Conservation (phyloP, 495 filamentous ascomycete species). For the Articulospora tetracladia region DNA sequence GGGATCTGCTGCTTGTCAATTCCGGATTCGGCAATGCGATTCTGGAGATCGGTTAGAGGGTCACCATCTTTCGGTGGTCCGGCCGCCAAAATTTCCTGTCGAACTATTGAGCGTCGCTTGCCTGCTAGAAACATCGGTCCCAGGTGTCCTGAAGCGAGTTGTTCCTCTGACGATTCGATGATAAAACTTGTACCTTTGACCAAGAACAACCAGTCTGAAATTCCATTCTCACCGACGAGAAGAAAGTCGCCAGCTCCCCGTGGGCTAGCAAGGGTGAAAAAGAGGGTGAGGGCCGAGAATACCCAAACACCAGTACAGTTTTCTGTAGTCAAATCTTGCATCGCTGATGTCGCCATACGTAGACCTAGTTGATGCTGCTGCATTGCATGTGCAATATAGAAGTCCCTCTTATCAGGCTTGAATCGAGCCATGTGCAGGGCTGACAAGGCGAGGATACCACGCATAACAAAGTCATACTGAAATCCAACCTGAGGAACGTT, state of each 20-base stretch:
- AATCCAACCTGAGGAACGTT: conserved; percentile 38
- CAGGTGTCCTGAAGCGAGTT: conserved; percentile 22
- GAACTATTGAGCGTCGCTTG: conserved; percentile 9
- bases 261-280: conserved; percentile 45
- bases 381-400: conserved; percentile 47
- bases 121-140: conserved; percentile 31
- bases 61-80: not conserved
- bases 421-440: conserved; percentile 50
- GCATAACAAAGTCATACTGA: conserved; percentile 49
- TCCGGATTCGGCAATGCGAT: not conserved
- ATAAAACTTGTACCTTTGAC: conserved; percentile 37
- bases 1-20: conserved; percentile 1
- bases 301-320: conserved; percentile 49
- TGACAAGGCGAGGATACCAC: conserved; percentile 45
- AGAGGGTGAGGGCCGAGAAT: conserved; percentile 39
- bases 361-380: conserved; percentile 47
- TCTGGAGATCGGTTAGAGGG: conserved; percentile 1
- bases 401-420: conserved; percentile 33
- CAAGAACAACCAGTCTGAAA: conserved; percentile 38
- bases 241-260: conserved; percentile 37
- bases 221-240: conserved; percentile 32
- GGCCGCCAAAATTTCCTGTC: not conserved
- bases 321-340: conserved; percentile 40
- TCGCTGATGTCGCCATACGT: conserved; percentile 38
- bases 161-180: conserved; percentile 25